Evolutionary conservation across 352 stramenopile species (phyloP), one percentile per base, ranked within the genome.

Genomic region (Phytophthora parvispora): DNA sequence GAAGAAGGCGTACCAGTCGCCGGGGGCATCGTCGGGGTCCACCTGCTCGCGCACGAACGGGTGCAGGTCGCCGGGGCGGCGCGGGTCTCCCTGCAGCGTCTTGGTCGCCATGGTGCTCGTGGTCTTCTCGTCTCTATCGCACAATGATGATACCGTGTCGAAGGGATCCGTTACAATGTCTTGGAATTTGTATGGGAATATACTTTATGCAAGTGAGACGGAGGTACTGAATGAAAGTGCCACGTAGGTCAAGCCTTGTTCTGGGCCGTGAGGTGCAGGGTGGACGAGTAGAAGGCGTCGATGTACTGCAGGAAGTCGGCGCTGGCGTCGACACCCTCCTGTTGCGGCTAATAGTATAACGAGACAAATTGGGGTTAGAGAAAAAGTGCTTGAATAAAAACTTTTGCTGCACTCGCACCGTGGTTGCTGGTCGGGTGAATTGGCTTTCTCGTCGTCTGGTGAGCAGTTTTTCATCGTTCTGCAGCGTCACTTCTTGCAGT

Each of bases 1-100:
- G 54, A 91, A 69, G 40, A 76, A 77, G 61, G 82, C 87, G 81
- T 94, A 94, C 62, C 76, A 89, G 69, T 94, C 82, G 1, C 77
- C 66, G 2, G 79, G 75, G 9, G 68, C 64, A 2, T 79, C 67
- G 22, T 77, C 69, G 2, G 70, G 64, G 67, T 85, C 70, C 53
- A 83, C 61, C 48, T 69, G 57, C 63, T 90, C 80, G 50, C 83
- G 86, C 63, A 94, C 75, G 64, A 92, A 92, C 69, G 86, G 79
- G 61, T 92, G 81, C 65, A 92, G 73, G 58, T 89, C 81, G 22
- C 73, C 77, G n/a, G 84, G 84, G 49, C 83, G 84, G 10, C 80
- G 81, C 42, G 84, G 84, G 55, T 94, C 84, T 60, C 86, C 81
- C 40, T 83, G 75, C 20, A 80, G 62, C 28, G 10, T 40, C 24